A percentile compares a stretch with the other conserved stretches of the same genome.
Conservation (phyloP, 257 asterid species). For the Penstemon eatonii region DNA sequence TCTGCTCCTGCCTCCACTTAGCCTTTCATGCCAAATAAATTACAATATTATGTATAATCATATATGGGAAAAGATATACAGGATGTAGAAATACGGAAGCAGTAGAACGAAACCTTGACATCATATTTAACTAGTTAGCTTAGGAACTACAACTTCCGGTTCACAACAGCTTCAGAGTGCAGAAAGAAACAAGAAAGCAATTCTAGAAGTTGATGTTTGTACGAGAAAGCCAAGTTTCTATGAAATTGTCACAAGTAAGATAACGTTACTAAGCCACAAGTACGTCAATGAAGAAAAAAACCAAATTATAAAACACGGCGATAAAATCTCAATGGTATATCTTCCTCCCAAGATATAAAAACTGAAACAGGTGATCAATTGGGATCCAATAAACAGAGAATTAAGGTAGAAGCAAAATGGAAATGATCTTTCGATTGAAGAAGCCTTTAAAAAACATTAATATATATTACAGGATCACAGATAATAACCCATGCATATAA, state of each 20-base stretch:
- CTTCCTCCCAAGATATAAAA: no score
- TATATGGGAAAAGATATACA: slow-evolving; percentile 11
- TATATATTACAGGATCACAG: neutral
- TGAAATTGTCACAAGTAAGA: neutral
- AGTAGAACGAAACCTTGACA: neutral
- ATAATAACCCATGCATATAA: neutral
- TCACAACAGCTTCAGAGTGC: neutral
- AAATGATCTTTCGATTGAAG: neutral
- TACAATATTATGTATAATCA: slow-evolving; percentile 23
- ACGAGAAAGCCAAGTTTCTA: neutral
- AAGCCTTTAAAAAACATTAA: neutral
- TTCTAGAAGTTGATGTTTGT: slow-evolving; percentile 12
- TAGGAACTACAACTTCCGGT: slow-evolving; percentile 4
- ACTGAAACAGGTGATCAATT: no score
- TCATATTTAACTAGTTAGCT: neutral
- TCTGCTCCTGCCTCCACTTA: slow-evolving; percentile 78
- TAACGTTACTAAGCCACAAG: neutral
- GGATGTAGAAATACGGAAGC: slow-evolving; percentile 8
- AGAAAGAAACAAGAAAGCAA: slow-evolving; percentile 12
- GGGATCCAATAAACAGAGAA: neutral
- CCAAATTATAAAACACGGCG: neutral
- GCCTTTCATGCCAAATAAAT: slow-evolving; percentile 50
- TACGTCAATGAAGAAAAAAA: slow-evolving; percentile 11
- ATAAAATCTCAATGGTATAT: neutral
- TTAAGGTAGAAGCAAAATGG: neutral